phyloP scores from a whole-genome alignment of 208 protist species.

The Polymyxa betae region DNA sequence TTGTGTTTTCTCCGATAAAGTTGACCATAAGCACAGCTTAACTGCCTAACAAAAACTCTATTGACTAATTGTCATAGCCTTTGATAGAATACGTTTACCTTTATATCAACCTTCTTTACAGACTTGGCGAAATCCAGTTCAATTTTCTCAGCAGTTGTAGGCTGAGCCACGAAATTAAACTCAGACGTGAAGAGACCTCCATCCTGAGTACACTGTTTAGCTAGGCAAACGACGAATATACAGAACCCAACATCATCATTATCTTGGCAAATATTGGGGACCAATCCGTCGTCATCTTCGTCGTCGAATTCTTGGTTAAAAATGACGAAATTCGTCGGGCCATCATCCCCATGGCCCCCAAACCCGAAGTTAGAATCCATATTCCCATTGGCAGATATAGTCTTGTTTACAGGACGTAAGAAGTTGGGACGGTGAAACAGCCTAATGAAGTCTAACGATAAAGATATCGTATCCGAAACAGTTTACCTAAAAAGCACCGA shows the following conservation, averaged over 20 bases:
- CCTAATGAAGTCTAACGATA: background rate
- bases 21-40: background rate
- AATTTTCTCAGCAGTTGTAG: slow-evolving; percentile 8
- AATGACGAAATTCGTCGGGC: background rate
- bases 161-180: background rate
- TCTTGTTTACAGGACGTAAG: background rate
- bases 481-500: background rate
- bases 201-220: slow-evolving; percentile 12
- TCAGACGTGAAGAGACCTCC: background rate
- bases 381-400: background rate
- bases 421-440: background rate
- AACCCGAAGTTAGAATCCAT: background rate
- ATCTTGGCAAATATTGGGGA: background rate
- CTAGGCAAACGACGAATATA: background rate
- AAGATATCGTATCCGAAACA: background rate
- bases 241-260: background rate
- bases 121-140: slow-evolving; percentile 26
- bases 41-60: background rate
- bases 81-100: background rate
- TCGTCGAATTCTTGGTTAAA: background rate
- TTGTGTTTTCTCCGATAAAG: background rate
- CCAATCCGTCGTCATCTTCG: background rate
- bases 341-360: slow-evolving; percentile 1
- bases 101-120: slow-evolving; percentile 14
- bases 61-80: background rate